These are phyloP conservation scores for Nitzschia sp. DNA, from an alignment of 108 stramenopile species.

Conservation along the genomic window DNA sequence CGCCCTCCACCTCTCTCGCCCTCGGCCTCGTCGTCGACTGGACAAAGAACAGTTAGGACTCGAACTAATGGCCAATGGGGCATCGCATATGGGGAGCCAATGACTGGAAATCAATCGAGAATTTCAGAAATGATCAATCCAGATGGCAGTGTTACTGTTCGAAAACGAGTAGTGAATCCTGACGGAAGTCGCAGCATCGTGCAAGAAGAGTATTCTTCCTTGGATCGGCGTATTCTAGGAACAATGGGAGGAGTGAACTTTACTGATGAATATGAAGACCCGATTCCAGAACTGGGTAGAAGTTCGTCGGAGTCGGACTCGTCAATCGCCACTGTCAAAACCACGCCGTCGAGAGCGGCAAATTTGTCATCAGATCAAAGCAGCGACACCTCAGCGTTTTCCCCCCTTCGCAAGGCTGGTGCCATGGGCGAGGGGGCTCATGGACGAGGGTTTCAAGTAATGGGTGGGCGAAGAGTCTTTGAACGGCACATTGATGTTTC, in stretches of 20 bases:
- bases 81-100: too few relatives aligned
- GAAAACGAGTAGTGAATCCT: neutral
- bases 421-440: neutral
- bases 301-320: neutral
- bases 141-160: conserved; percentile 26
- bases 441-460: neutral
- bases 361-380: neutral
- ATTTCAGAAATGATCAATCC: conserved; percentile 32
- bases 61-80: too few relatives aligned
- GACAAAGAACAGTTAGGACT: too few relatives aligned
- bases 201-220: conserved; percentile 11
- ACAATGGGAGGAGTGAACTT: neutral
- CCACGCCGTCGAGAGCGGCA: neutral
- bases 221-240: conserved; percentile 1
- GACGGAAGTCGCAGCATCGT: conserved; percentile 14
- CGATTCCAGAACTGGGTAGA: neutral
- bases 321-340: neutral
- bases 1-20: too few relatives aligned
- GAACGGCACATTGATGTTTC: too few relatives aligned
- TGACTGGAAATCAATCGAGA: too few relatives aligned
- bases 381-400: neutral
- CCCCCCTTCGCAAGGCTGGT: too few relatives aligned
- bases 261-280: neutral
- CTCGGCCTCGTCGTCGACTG: too few relatives aligned
- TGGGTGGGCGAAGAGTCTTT: too few relatives aligned